Evolutionary conservation across 768 basidiomycete genomes (phyloP), one percentile per base, ranked within the genome.

Genomic region (Pleurotus citrinopileatus): DNA sequence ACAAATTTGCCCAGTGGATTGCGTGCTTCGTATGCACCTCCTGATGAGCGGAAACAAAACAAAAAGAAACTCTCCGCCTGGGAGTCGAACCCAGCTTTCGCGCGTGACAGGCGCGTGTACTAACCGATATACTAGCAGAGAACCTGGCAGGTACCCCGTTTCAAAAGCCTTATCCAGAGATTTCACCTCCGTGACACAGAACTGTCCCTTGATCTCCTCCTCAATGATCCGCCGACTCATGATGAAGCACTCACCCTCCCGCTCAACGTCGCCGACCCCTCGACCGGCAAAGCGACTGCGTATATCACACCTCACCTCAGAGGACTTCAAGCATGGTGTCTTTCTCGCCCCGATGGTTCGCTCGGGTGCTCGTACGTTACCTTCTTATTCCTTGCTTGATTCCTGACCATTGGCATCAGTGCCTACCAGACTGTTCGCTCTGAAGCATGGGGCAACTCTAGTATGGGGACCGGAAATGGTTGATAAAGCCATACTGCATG

Each of bases 341-440:
- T 88, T 97, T 63, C 81, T 99, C n/a, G 96, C 97, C 2, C 97
- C 97, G 1, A 99, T 99, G 97, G 97, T 99, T 50, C 82, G 94
- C 64, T 96, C 92, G 55, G 92, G 94, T 56, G 87, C 88, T 59
- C 70, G 91, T 94, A 69, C 63, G 89, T 80, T 37, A 34, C 12
- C 32, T 20, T 13, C 26, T 42, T n/a, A n/a, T n/a, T n/a, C n/a
- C n/a, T n/a, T n/a, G n/a, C n/a, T n/a, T n/a, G n/a, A n/a, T n/a
- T n/a, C n/a, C n/a, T n/a, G n/a, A n/a, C n/a, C n/a, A n/a, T n/a
- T n/a, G n/a, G n/a, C n/a, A n/a, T n/a, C 65, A 95, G 93, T 95
- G 22, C 92, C 91, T 0, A 93, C 89, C 28, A 84, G 93, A 23
- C 68, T 96, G 4, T 85, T 91, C 59, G 86, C 94, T 12, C 75